Base-by-base conservation (phyloP, 768 basidiomycete genomes). In the Xerocomellus chrysenteron region DNA sequence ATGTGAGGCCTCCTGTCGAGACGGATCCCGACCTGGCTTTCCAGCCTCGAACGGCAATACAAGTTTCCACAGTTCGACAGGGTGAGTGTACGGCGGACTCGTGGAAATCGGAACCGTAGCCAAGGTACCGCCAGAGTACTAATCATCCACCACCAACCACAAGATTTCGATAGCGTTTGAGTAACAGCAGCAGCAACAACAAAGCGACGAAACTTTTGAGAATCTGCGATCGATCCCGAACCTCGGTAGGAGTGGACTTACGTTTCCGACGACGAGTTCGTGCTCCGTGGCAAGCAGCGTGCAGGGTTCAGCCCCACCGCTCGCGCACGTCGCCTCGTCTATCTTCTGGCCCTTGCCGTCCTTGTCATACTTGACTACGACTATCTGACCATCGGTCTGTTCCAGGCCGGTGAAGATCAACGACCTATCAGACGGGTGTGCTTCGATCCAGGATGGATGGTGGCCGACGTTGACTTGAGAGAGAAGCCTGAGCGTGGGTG, bases 401-500 rank as follows among this genome's bases (percentile, higher is more conserved):
- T 92, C 87, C 19, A 92, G 75, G 0, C 80, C 85, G 12, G 89
- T 75, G 63, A 86, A 86, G 33, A 90, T 74, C 28, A 92, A 62
- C 4, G 82, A 80, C 43, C 72, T 75, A 57, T 87, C 80, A 0
- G 66, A 69, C 0, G 85, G 84, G 64, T 87, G 81, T 8, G 75
- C 72, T 12, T 85, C 80, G 58, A 94, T 78, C 92, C 92, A 94
- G 6, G 90, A 90, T 1, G 91, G 88, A 63, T 83, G 82, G 60
- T 78, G 71, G 28, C 88, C 87, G 36, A 84, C 81, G 10, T 69
- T 65, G 49, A 82, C 63, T 16, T 76, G 59, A 5, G 82, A 79
- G 13, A 73, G 63, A 33, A 81, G 67, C 12, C 73, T 73, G 54
- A 92, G 71, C 24, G 76, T 87, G 70, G 26, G 21, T 21, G 21